A percentile compares a stretch with the other conserved stretches of the same genome.
phyloP scores from a whole-genome alignment of 805 yeast species.

The Monosporozyma unispora region DNA sequence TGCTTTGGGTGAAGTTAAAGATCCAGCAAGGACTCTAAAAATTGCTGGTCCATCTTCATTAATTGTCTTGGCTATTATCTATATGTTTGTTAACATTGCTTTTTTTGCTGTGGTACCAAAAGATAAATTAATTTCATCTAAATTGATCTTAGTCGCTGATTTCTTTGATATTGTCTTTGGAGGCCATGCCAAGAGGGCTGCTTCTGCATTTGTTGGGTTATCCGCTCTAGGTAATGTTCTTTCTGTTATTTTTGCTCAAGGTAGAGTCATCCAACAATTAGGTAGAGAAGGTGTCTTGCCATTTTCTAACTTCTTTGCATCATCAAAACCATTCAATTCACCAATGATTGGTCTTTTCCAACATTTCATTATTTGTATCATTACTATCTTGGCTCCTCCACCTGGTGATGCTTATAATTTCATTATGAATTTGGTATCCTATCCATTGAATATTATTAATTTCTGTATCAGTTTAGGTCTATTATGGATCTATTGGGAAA shows the following conservation, averaged over 20 bases:
- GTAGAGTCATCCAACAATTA: constrained; percentile 68
- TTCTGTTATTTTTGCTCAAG: constrained; percentile 74
- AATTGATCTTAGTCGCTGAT: constrained; percentile 64
- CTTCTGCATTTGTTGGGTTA: constrained; percentile 71
- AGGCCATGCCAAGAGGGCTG: constrained; percentile 55
- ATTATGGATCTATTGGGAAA: constrained; percentile 46
- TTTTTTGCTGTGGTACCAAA: constrained; percentile 76
- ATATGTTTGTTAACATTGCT: constrained; percentile 69
- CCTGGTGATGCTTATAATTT: constrained; percentile 85
- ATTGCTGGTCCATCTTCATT: constrained; percentile 72
- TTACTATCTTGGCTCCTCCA: constrained; percentile 71
- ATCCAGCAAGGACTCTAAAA: constrained; percentile 61
- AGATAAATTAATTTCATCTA: constrained; percentile 49
- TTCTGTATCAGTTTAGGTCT: constrained; percentile 51
- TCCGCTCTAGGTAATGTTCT: constrained; percentile 76
- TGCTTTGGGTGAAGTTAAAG: constrained; percentile 68
- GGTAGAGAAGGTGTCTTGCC: constrained; percentile 81
- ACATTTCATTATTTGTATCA: constrained; percentile 67
- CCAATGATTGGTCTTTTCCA: constrained; percentile 67
- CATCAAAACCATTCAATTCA: constrained; percentile 62
- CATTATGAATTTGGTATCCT: constrained; percentile 67
- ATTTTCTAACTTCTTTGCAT: constrained; percentile 59
- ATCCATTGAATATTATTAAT: constrained; percentile 73
- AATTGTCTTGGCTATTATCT: constrained; percentile 49
- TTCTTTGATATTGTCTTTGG: constrained; percentile 71